Conservation (phyloP, 768 basidiomycete species). For the Porpolomopsis calyptriformis region DNA sequence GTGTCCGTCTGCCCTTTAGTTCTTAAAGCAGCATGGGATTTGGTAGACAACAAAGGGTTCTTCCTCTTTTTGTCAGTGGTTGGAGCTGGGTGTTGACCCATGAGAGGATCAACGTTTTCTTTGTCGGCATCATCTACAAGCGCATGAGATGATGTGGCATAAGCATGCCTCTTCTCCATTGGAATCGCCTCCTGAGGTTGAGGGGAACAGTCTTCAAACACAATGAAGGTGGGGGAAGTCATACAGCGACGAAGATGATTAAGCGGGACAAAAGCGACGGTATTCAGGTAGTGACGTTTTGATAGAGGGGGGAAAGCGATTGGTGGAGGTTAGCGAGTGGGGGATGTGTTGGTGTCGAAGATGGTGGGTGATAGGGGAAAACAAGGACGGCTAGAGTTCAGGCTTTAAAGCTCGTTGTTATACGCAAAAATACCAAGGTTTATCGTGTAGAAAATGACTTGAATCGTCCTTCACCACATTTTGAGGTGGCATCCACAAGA, state of each 20-base stretch:
- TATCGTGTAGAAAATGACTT: too few species aligned
- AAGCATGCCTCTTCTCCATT: background rate
- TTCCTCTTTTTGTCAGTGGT: constrained; percentile 66
- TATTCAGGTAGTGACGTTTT: background rate
- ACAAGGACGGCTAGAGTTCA: background rate
- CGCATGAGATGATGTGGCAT: background rate
- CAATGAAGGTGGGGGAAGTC: constrained; percentile 4
- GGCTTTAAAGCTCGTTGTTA: background rate
- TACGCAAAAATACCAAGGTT: background rate
- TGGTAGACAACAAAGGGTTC: too few species aligned
- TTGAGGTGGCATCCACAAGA: too few species aligned
- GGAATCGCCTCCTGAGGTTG: background rate
- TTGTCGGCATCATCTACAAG: constrained; percentile 37
- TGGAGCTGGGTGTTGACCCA: constrained; percentile 42
- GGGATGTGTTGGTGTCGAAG: background rate
- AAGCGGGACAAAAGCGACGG: background rate
- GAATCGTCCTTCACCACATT: too few species aligned
- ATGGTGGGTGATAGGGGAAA: background rate
- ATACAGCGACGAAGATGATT: background rate
- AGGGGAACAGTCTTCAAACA: constrained; percentile 2
- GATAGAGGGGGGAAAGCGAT: background rate
- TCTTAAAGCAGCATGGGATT: too few species aligned
- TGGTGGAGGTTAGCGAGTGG: background rate
- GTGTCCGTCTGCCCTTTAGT: constrained; percentile 39
- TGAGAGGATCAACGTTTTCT: constrained; percentile 70